Conservation (phyloP, 1,284 basidiomycete species). For the Cryptococcus neoformans region DNA sequence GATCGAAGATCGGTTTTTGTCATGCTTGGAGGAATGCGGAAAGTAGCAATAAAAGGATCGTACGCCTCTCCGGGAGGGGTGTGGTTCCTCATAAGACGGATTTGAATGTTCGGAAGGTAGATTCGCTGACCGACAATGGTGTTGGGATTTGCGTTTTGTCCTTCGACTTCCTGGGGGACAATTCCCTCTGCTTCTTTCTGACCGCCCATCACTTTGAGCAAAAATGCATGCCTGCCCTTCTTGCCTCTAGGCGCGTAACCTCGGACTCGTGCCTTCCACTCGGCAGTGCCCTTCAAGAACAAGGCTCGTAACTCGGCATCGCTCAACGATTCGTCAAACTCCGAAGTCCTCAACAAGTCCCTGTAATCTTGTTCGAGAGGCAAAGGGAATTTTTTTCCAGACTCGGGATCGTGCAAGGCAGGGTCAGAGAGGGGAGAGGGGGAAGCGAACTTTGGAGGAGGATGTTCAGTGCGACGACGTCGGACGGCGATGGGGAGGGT, state of each 20-base stretch:
- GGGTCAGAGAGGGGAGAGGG: slow-evolving; percentile 23
- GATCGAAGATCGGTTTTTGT: slow-evolving; percentile 89
- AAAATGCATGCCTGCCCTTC: slow-evolving; percentile 8
- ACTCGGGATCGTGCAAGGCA: slow-evolving; percentile 10
- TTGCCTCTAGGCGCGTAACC: slow-evolving; percentile 23
- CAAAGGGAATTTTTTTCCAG: slow-evolving; percentile 23
- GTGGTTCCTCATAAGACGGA: slow-evolving; percentile 79
- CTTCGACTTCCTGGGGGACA: slow-evolving; percentile 1
- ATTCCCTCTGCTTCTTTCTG: neutral
- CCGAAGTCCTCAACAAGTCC: slow-evolving; percentile 7
- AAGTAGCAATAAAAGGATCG: slow-evolving; percentile 92
- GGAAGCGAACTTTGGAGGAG: slow-evolving; percentile 11
- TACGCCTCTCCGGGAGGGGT: slow-evolving; percentile 74
- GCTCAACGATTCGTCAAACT: slow-evolving; percentile 26
- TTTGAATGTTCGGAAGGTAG: slow-evolving; percentile 83
- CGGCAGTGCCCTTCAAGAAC: slow-evolving; percentile 33
- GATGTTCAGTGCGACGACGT: slow-evolving; percentile 25
- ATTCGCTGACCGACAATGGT: slow-evolving; percentile 70
- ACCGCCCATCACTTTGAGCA: slow-evolving; percentile 13
- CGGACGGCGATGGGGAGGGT: slow-evolving; percentile 37
- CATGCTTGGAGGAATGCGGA: slow-evolving; percentile 75
- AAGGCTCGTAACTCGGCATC: slow-evolving; percentile 29
- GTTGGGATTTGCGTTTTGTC: neutral
- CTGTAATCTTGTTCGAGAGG: slow-evolving; percentile 41
- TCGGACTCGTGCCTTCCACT: slow-evolving; percentile 39